These are phyloP conservation scores for Epithele typhae DNA, from an alignment of 768 basidiomycete species.

Conservation along the genomic window DNA sequence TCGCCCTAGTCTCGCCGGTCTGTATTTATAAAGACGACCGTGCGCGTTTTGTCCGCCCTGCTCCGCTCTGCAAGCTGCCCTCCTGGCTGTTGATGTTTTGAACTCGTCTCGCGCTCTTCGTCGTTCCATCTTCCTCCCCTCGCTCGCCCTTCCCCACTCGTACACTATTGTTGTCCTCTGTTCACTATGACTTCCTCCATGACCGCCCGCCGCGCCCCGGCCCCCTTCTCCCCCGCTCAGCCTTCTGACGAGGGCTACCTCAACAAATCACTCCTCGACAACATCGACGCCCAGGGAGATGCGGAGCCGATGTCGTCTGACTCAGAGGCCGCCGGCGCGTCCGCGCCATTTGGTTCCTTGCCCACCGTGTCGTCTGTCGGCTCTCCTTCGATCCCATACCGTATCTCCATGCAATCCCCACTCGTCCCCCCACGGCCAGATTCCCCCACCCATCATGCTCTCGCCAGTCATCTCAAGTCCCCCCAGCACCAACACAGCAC, in stretches of 20 bases:
- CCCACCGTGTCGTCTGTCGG: conserved; percentile 48
- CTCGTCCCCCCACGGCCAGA: conserved; percentile 43
- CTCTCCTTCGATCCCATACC: conserved; percentile 55
- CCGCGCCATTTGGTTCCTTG: conserved; percentile 43
- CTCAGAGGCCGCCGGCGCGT: conserved; percentile 39
- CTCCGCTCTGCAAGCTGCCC: conserved; percentile 26
- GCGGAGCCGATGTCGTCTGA: conserved; percentile 59
- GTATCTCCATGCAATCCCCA: conserved; percentile 43
- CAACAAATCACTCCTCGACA: conserved; percentile 80
- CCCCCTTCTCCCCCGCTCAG: conserved; percentile 26
- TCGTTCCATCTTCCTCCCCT: conserved; percentile 12
- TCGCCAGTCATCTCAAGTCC: conserved; percentile 31
- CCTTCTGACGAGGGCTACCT: conserved; percentile 73
- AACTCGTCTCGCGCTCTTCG: conserved; percentile 19
- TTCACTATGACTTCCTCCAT: conserved; percentile 31
- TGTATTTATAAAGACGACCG: conserved; percentile 42
- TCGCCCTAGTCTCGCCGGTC: conserved; percentile 29
- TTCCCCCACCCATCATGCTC: conserved; percentile 41
- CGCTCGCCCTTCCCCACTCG: conserved; percentile 15
- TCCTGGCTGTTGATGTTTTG: conserved; percentile 43
- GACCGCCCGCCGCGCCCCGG: conserved; percentile 24
- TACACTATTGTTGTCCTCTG: conserved; percentile 20
- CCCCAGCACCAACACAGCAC: conserved; percentile 29
- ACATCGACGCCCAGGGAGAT: conserved; percentile 80
- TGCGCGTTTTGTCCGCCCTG: conserved; percentile 33